Percentiles rank a stretch among this genome's conserved stretches.
Conservation (phyloP, 306 rosid species). For the Cajanus cajan region DNA sequence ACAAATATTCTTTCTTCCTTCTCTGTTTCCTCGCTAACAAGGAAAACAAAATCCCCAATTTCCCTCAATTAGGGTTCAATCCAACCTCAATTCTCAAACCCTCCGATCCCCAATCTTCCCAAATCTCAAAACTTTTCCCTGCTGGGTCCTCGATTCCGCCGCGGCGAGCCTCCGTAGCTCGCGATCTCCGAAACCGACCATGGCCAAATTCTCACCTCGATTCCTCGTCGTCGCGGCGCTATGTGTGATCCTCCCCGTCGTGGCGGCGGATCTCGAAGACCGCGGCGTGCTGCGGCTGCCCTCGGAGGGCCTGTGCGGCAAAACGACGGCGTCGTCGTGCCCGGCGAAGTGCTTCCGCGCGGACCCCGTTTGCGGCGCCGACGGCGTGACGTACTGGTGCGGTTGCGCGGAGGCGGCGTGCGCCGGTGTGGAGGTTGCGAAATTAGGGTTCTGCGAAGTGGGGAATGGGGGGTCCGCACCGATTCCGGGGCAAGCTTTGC, state of each 20-base stretch:
- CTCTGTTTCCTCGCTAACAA: not conserved
- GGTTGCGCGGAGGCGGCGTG: slow-evolving; percentile 88
- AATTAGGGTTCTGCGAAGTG: slow-evolving; percentile 74
- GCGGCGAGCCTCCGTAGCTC: slow-evolving; percentile 44
- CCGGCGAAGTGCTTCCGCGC: slow-evolving; percentile 81
- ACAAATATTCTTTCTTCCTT: slow-evolving; percentile 1
- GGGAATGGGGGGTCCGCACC: slow-evolving; percentile 76
- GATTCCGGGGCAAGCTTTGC: slow-evolving; percentile 87
- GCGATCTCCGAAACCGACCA: slow-evolving; percentile 33
- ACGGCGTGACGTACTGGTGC: slow-evolving; percentile 90
- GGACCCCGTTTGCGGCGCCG: slow-evolving; percentile 81
- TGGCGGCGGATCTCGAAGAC: slow-evolving; percentile 33
- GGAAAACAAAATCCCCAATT: slow-evolving; percentile 24
- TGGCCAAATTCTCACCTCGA: slow-evolving; percentile 36
- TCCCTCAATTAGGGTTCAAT: slow-evolving; percentile 32
- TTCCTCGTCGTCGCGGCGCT: slow-evolving; percentile 1
- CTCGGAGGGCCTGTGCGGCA: slow-evolving; percentile 38
- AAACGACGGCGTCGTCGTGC: slow-evolving; percentile 39
- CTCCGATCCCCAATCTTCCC: not conserved
- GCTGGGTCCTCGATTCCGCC: not conserved
- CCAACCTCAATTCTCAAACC: slow-evolving; percentile 8
- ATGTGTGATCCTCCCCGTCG: slow-evolving; percentile 29
- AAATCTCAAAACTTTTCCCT: not conserved
- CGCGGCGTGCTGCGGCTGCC: slow-evolving; percentile 42
- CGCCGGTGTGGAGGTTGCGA: slow-evolving; percentile 65